Base-by-base conservation (phyloP, 345 rosid species). In the Gossypium anomalum region DNA sequence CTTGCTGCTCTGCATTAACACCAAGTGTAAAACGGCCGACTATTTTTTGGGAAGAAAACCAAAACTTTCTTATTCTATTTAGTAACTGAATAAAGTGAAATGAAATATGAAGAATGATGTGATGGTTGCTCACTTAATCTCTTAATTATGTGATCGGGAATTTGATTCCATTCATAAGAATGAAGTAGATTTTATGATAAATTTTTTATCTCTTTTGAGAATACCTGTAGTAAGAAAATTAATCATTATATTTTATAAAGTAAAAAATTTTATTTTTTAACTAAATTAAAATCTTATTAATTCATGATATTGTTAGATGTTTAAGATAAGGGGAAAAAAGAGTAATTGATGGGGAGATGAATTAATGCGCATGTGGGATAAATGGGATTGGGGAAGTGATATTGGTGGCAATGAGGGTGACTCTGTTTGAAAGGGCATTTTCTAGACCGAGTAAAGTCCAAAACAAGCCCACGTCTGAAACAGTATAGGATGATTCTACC, bases 361-460 rank as follows among this genome's bases (percentile, higher is more conserved):
- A 45, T 44, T 45, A 45, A 45, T 59, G 25, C 64, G 7, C 41
- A 5, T 34, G 41, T 34, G 41, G 1, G 41, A 34, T 34, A 59
- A 23, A 4, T 59, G 11, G 6, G 6, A 12, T 8, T 23, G 51
- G 16, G 16, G 14, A 47, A 47, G 51, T 47, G 51, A 2, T 11
- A 47, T 17, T 5, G 9, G 57, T 52, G 56, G 56, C 56, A 52
- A 52, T n/a, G 56, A 51, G 56, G 56, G 56, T 52, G 23, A 66
- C n/a, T 66, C 34, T 45, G 55, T 45, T 9, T 2, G 70, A 67
- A 45, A 13, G 55, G 70, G 71, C 71, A 67, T 45, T 12, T 67
- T 49, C 16, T 29, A 10, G 58, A 51, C 19, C 59, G 11, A 34
- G 48, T 25, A 10, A 29, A 70, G 60, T 52, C 10, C 73, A 29